phyloP scores from a whole-genome alignment of 73 alveolate species.

The Effrenium voratum region DNA sequence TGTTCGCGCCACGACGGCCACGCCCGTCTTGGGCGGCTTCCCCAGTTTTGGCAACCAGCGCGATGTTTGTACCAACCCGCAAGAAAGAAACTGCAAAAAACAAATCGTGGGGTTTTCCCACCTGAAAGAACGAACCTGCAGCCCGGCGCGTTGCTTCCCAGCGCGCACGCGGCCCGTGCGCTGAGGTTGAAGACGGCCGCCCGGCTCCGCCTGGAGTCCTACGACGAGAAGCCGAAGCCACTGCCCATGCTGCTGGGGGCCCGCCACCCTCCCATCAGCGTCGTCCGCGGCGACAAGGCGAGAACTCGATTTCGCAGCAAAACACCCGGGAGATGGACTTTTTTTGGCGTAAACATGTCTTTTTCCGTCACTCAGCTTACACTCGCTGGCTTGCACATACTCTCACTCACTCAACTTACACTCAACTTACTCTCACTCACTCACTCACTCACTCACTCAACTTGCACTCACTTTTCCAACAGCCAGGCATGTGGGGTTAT shows the following conservation, averaged over 20 bases:
- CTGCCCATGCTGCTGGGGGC: conserved; percentile 72
- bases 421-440: no score
- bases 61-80: not conserved
- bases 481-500: no score
- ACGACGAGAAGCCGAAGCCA: conserved; percentile 72
- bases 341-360: no score
- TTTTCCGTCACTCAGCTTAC: not conserved
- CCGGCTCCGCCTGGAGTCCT: conserved; percentile 71
- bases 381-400: no score
- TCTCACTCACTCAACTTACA: not conserved
- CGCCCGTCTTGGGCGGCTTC: not conserved
- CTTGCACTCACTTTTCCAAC: no score
- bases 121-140: not conserved
- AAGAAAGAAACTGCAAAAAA: not conserved
- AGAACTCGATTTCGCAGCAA: no score
- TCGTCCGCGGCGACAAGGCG: conserved; percentile 78
- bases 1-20: not conserved
- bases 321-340: no score
- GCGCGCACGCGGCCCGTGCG: not conserved
- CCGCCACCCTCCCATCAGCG: conserved; percentile 22
- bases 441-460: no score
- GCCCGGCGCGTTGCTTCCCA: not conserved
- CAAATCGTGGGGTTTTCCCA: not conserved
- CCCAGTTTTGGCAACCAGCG: not conserved
- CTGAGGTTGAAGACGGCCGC: conserved; percentile 86